A percentile compares a stretch with the other conserved stretches of the same genome.
These are phyloP conservation scores for Ceratocystis variospora DNA, from an alignment of 2,329 filamentous ascomycete species.

Conservation along the genomic window DNA sequence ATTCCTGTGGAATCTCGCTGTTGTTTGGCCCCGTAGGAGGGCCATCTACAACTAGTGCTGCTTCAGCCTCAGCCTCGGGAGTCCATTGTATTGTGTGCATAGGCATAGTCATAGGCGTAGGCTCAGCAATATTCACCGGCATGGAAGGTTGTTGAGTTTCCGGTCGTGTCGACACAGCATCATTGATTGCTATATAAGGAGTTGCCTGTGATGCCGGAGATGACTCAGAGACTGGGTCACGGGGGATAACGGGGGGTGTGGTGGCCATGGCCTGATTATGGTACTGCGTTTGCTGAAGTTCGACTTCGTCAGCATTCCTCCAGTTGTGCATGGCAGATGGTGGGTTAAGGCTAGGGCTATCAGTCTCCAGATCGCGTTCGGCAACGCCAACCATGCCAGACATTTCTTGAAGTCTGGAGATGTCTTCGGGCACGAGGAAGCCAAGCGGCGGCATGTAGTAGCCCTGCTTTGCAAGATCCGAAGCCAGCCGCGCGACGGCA, in stretches of 20 bases:
- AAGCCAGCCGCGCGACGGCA: conserved; percentile 14
- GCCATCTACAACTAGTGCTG: conserved; percentile 17
- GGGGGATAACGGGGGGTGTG: neutral
- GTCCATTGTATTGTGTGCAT: conserved; percentile 12
- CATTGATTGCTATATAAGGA: neutral
- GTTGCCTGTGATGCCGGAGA: neutral
- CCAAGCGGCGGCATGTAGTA: conserved; percentile 10
- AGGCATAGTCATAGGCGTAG: neutral
- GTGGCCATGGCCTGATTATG: neutral
- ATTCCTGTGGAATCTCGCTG: conserved; percentile 15
- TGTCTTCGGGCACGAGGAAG: conserved; percentile 4
- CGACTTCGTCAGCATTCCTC: neutral
- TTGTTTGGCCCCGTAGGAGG: conserved; percentile 18
- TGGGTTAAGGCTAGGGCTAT: neutral
- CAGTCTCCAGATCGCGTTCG: neutral
- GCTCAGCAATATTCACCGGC: neutral
- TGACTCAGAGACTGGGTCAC: neutral
- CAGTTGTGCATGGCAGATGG: neutral
- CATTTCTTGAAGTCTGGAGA: conserved; percentile 4
- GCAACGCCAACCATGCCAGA: conserved; percentile 14
- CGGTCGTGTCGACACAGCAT: neutral
- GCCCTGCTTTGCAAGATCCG: conserved; percentile 9
- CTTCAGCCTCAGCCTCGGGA: conserved; percentile 16
- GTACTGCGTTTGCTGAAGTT: neutral
- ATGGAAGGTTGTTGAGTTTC: neutral